Base-by-base conservation (phyloP, 2,329 filamentous ascomycete genomes). In the Diaporthe nobilis region DNA sequence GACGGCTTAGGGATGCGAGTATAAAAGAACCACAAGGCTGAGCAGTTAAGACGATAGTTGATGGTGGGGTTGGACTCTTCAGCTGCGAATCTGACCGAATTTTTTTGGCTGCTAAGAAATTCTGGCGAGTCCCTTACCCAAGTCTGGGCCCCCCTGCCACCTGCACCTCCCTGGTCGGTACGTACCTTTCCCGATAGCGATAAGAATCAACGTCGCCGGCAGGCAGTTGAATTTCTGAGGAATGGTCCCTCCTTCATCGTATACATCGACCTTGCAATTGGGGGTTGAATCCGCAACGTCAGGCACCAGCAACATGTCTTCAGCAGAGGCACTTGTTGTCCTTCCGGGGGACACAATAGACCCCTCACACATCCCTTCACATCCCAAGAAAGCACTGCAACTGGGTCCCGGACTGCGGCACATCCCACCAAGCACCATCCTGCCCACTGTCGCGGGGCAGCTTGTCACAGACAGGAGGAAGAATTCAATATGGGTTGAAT, bases 391-490 rank as follows among this genome's bases (percentile, higher is more conserved):
- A 77, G 91, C 95, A 53, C 88, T 98, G 78, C 94, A 94, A 74
- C 89, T 98, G 37, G 96, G 96, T 39, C 94, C 95, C 22, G 96
- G 96, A 73, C 89, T 98, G 75, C 93, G 94, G 77, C 92, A 97
- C 83, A 92, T 95, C 76, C 94, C 94, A 58, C 93, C 94, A n/a
- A 90, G 90, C 79, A 92, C 91, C 53, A 92, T 97, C 80, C 88
- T 92, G 78, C 88, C 94, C 78, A 92, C 92, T 73, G 88, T 94
- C 78, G 90, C 91, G 73, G 92, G 92, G 80, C 89, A 92, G 80
- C 88, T 96, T 74, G 88, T 91, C 76, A 90, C 90, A 76, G 93
- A 96, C 83, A 86, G 85, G 80, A 88, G 88, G 84, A 97, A 96
- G 87, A 94, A 95, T 83, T 91, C 93, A 6, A 89, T 96, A 76